These are phyloP conservation scores for Sphenostylis stenocarpa DNA, from an alignment of 306 rosid species.

Conservation along the genomic window DNA sequence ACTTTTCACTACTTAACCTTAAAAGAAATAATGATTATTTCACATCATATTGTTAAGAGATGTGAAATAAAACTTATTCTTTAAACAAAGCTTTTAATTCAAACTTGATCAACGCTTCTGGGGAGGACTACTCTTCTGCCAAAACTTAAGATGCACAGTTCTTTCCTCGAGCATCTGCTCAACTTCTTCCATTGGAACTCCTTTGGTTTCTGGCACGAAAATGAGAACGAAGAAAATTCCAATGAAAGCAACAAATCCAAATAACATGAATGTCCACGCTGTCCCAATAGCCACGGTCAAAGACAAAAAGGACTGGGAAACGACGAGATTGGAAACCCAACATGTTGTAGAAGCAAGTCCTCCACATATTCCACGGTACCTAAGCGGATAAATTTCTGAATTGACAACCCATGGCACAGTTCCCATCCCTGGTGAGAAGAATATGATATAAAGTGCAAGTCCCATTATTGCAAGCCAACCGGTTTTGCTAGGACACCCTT, in stretches of 20 bases:
- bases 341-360: slow-evolving; percentile 62
- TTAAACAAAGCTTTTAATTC: no score
- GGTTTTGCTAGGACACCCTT: slow-evolving; percentile 60
- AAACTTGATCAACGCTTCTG: background rate
- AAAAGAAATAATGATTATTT: background rate
- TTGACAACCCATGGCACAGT: slow-evolving; percentile 71
- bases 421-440: slow-evolving; percentile 72
- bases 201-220: slow-evolving; percentile 60
- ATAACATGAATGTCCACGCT: slow-evolving; percentile 53
- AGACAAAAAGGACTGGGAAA: slow-evolving; percentile 55
- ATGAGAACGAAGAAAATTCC: slow-evolving; percentile 49
- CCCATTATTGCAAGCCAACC: slow-evolving; percentile 58
- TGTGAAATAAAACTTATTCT: background rate
- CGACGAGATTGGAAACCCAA: slow-evolving; percentile 60
- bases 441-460: slow-evolving; percentile 53
- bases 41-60: background rate
- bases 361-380: slow-evolving; percentile 58
- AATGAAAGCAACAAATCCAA: slow-evolving; percentile 36
- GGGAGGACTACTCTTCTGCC: slow-evolving; percentile 28
- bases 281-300: slow-evolving; percentile 48
- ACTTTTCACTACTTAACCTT: background rate
- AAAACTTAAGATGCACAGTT: slow-evolving; percentile 50
- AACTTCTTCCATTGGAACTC: slow-evolving; percentile 62
- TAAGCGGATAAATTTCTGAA: slow-evolving; percentile 62
- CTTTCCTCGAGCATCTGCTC: slow-evolving; percentile 53